Evolutionary conservation across 176 grass and related monocot genomes (phyloP), one percentile per base, ranked within the genome.

Genomic region (Pontederia crassipes): DNA sequence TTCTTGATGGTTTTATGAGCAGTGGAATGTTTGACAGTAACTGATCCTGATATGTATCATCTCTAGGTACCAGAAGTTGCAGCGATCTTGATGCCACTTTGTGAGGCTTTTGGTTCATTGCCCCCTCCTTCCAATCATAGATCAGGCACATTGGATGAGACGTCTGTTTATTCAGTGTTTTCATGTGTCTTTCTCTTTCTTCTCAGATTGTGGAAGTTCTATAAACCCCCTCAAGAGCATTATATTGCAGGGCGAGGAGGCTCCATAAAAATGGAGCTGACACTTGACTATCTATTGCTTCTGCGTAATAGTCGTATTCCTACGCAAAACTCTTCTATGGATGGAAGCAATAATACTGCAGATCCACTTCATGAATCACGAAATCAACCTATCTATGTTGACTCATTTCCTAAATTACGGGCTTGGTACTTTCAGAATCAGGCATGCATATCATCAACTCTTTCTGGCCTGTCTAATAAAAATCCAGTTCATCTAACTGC

Each of bases 371-470:
- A 74, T 0, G 71, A 83, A 71, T 70, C 75, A 67, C 60, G 76
- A 76, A 64, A 72, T 62, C 76, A 86, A 49, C 74, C 73, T 9
- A 46, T 92, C 72, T 98, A 98, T 68, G 88, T 98, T 59, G 93
- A 98, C 68, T 98, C 87, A 20, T 98, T 98, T 49, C 93, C 93
- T 46, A 98, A 89, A 68, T 75, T 98, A 76, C 80, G 74, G 18
- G 79, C 87, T 71, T 98, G 93, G 93, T 81, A 92, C 62, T 77
- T 88, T n/a, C 84, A 98, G 74, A 98, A 98, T 83, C 87, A 98
- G 81, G 93, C 93, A 71, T 98, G 87, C 71, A 82, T 98, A 73
- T 87, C 93, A 14, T 98, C 93, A 46, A 80, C 85, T 71, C 93
- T 98, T 67, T 92, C 93, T 80, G 87, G 87, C 65, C 60, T 98